A percentile compares a stretch with the other conserved stretches of the same genome.
Evolutionary conservation across 1,284 basidiomycete species (phyloP).

Genomic region (Wolfiporia cocos): DNA sequence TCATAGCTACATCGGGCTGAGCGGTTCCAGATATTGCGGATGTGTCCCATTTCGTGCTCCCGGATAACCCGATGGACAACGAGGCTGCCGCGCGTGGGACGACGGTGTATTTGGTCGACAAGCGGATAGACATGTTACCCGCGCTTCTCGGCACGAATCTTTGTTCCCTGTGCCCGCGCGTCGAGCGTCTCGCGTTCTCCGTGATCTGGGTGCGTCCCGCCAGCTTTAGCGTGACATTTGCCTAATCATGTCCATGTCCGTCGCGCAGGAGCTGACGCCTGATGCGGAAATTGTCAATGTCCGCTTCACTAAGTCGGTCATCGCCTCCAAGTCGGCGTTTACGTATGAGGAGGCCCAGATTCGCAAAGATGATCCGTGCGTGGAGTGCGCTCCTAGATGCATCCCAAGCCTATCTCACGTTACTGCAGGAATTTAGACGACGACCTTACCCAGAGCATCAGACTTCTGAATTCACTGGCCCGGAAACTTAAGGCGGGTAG

Average conservation of each 20-base stretch:
- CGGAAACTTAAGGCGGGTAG: conserved; percentile 82
- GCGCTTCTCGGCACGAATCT: conserved; percentile 93
- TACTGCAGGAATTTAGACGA: conserved; percentile 64
- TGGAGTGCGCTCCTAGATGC: conserved; percentile 9
- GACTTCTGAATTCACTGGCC: conserved; percentile 86
- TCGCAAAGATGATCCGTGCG: conserved; percentile 88
- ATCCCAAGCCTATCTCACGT: conserved; percentile 2
- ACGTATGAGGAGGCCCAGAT: conserved; percentile 97
- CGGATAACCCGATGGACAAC: conserved; percentile 94
- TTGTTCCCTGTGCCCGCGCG: conserved; percentile 89
- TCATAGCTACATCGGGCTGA: neutral
- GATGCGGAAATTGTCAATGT: conserved; percentile 89
- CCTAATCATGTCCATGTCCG: conserved; percentile 3
- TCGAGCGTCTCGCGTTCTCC: conserved; percentile 94
- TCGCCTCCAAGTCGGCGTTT: conserved; percentile 94
- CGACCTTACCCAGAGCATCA: conserved; percentile 82
- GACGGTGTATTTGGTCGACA: conserved; percentile 98
- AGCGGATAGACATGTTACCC: conserved; percentile 98
- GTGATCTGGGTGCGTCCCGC: conserved; percentile 80
- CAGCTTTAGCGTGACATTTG: neutral
- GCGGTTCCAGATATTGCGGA: conserved; percentile 96
- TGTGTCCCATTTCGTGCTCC: conserved; percentile 93
- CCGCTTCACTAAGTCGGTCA: conserved; percentile 94
- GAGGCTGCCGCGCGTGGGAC: conserved; percentile 96
- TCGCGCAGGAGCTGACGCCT: conserved; percentile 70